Evolutionary conservation across 2,329 filamentous ascomycete species (phyloP), one percentile per base, ranked within the genome.

Genomic region (Elsinoe arachidis): DNA sequence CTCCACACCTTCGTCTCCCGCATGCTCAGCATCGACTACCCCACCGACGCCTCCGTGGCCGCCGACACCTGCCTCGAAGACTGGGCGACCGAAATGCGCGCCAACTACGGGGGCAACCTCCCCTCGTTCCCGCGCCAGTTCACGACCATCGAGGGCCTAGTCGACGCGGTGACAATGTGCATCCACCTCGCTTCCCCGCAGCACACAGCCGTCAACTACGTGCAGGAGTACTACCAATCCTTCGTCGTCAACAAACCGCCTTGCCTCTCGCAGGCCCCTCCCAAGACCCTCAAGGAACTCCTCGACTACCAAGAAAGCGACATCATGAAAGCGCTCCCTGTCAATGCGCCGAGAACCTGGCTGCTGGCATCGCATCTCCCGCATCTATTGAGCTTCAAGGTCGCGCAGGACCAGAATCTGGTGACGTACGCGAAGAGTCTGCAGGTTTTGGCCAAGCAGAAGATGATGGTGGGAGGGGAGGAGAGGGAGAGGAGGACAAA

Each of bases 191-290:
- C 77, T 5, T 70, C 75, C 1, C 75, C 78, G 0, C 75, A 76
- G 60, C 76, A 80, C 64, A 78, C 71, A 2, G 72, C 77, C 5
- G 72, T 79, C 60, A 79, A 80, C 65, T 80, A 80, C 62, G 68
- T 79, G 0, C 77, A 79, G 60, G 72, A 74, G 60, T 79, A 76
- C 65, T 79, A 79, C 66, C 71, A 76, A 59, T 57, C 69, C 15
- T 79, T 78, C 61, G 75, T 79, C 4, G 61, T 71, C 43, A 72
- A 73, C 53, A 77, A 77, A 62, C 74, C 75, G 0, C 67, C 73
- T 0, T 66, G 67, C 21, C 66, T 77, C 1, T 75, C 69, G 62
- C 56, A 59, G 3, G 60, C 68, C 1, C 63, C 72, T 3, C 74
- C 56, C 49, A 61, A 60, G 30, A 60, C 59, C n/a, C 60, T 65